Conservation (phyloP, 1,284 basidiomycete species). For the Sporisorium exsertum region DNA sequence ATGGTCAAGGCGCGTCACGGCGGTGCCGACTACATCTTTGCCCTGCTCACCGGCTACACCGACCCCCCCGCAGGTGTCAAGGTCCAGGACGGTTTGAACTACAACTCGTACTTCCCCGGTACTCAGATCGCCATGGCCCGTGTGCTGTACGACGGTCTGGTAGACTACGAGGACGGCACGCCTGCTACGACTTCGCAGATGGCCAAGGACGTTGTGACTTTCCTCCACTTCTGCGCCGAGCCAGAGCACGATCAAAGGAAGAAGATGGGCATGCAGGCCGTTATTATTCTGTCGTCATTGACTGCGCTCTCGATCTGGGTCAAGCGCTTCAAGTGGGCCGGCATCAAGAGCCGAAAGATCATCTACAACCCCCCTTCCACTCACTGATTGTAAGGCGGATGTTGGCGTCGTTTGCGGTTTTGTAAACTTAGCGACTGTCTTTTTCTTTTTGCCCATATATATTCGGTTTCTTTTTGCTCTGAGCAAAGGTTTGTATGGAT, state of each 20-base stretch:
- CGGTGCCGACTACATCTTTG: conserved; percentile 95
- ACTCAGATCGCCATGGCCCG: conserved; percentile 96
- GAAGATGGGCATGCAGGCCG: conserved; percentile 81
- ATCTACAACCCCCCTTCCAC: conserved; percentile 59
- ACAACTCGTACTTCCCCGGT: conserved; percentile 70
- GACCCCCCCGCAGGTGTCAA: conserved; percentile 97
- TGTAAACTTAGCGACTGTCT: neutral
- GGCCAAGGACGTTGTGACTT: conserved; percentile 98
- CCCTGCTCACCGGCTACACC: conserved; percentile 95
- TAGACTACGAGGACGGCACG: conserved; percentile 76
- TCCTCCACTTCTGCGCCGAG: conserved; percentile 80
- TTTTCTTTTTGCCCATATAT: neutral
- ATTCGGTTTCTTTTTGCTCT: no score
- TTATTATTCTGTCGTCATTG: conserved; percentile 58
- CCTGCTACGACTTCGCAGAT: conserved; percentile 98
- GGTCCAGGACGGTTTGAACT: conserved; percentile 77
- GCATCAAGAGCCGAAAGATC: conserved; percentile 62
- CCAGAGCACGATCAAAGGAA: conserved; percentile 98
- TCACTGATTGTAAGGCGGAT: conserved; percentile 23
- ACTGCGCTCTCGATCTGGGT: conserved; percentile 61
- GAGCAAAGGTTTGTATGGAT: no score
- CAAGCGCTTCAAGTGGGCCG: conserved; percentile 66
- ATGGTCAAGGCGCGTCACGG: conserved; percentile 99
- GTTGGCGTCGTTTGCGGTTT: neutral
- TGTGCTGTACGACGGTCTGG: conserved; percentile 84